phyloP scores from a whole-genome alignment of 2,329 filamentous ascomycete species.

The Aureobasidium sp. region DNA sequence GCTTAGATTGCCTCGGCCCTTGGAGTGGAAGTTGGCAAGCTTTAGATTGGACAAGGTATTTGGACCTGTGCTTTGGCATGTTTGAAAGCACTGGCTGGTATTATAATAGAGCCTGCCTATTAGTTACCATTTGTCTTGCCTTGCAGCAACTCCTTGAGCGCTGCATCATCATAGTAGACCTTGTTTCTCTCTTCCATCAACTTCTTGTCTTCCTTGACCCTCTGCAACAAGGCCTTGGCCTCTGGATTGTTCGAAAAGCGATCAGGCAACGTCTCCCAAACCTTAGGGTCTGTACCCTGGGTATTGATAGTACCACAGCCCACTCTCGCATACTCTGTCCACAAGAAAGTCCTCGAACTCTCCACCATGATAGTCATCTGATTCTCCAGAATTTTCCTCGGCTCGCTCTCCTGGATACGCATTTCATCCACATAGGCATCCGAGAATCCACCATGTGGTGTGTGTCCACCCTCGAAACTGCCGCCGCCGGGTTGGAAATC shows the following conservation, averaged over 20 bases:
- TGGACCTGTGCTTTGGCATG: too few relatives aligned
- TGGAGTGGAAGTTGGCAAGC: too few relatives aligned
- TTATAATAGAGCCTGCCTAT: not conserved
- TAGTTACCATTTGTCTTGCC: not conserved
- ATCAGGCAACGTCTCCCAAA: slow-evolving; percentile 30
- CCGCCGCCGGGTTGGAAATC: slow-evolving; percentile 34
- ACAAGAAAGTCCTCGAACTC: slow-evolving; percentile 30
- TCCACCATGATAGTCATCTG: slow-evolving; percentile 33
- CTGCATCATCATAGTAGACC: slow-evolving; percentile 15
- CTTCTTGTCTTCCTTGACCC: slow-evolving; percentile 17
- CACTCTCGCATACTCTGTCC: slow-evolving; percentile 29
- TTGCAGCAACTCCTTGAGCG: slow-evolving; percentile 9
- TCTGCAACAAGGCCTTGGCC: slow-evolving; percentile 26
- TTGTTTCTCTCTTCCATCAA: slow-evolving; percentile 14
- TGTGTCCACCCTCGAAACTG: slow-evolving; percentile 29
- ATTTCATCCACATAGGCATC: slow-evolving; percentile 39
- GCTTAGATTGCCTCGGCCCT: too few relatives aligned
- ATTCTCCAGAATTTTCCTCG: slow-evolving; percentile 35
- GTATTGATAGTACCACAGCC: slow-evolving; percentile 28
- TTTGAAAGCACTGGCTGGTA: too few relatives aligned
- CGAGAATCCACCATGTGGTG: slow-evolving; percentile 32
- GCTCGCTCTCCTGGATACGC: slow-evolving; percentile 34
- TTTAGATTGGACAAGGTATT: too few relatives aligned
- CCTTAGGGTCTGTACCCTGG: slow-evolving; percentile 29
- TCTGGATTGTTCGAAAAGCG: slow-evolving; percentile 28